Evolutionary conservation across 768 basidiomycete species (phyloP), one percentile per base, ranked within the genome.

Genomic region (Leccinum disarticulatum): DNA sequence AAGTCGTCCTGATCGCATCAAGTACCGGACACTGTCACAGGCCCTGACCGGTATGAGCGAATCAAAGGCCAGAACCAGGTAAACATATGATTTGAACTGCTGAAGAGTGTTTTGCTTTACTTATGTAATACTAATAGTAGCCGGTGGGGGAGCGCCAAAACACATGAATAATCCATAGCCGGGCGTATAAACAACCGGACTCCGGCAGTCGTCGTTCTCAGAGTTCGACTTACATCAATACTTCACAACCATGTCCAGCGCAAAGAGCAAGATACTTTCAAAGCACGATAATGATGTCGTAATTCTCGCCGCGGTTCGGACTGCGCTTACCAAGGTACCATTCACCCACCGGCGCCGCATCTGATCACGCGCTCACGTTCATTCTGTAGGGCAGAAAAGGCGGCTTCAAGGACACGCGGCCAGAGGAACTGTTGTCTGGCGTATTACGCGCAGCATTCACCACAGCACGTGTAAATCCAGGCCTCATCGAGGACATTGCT

Each of bases 271-370:
- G 59, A 64, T 93, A 25, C 82, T 93, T 52, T 78, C 83, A 67
- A 88, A 92, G 77, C 77, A 83, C 66, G 87, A 90, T 62, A 82
- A 91, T 72, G 94, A 96, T 74, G 88, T 98, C 14, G 96, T 98
- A 63, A 90, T 98, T 71, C 86, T 93, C 68, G 78, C 86, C 11
- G 95, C 95, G 22, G 83, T 93, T 52, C 87, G 97, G 62, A 93
- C 95, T 49, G 92, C 97, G 27, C 81, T 96, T 60, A 97, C 95
- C 31, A 96, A 95, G 83, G 93, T 91, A 35, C 56, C 9, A 48
- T 46, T 19, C 11, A 46, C 43, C 33, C 43, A 3, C 31, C 46
- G 19, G 51, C 47, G 30, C 41, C 58, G 35, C 33, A 43, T 7
- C 54, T 38, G 49, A 31, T 17, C 25, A n/a, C 35, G 17, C 31